phyloP scores from a whole-genome alignment of 2,329 filamentous ascomycete species.

The Colletotrichum sp. region DNA sequence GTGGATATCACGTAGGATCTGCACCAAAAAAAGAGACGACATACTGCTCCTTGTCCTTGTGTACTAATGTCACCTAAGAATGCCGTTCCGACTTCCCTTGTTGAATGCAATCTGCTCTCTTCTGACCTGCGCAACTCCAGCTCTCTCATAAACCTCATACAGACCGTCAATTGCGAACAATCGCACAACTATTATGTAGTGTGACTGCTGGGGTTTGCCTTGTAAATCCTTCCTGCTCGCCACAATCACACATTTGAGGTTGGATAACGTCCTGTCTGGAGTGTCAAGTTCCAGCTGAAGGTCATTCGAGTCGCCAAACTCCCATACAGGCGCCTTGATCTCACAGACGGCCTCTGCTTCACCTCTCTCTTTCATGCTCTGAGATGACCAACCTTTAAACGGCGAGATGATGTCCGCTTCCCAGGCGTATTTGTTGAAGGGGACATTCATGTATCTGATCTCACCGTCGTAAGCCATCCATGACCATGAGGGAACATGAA shows the following conservation, averaged over 20 bases:
- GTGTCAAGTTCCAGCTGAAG: background rate
- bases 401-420: background rate
- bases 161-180: background rate
- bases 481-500: slow-evolving; percentile 32
- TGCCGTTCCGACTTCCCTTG: background rate
- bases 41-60: no score
- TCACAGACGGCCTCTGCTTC: background rate
- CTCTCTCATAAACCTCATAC: background rate
- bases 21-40: no score
- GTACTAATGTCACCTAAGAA: no score
- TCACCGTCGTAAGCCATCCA: slow-evolving; percentile 38
- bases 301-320: background rate
- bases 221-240: background rate
- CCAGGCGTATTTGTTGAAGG: slow-evolving; percentile 18
- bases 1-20: no score
- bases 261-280: no score
- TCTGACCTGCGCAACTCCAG: background rate
- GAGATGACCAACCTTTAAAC: background rate
- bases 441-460: slow-evolving; percentile 30
- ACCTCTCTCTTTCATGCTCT: background rate
- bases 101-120: background rate
- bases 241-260: background rate
- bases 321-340: background rate
- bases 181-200: background rate
- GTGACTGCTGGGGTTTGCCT: background rate